Conservation (phyloP, 139 green algal species). For the Ettlia oleoabundans region DNA sequence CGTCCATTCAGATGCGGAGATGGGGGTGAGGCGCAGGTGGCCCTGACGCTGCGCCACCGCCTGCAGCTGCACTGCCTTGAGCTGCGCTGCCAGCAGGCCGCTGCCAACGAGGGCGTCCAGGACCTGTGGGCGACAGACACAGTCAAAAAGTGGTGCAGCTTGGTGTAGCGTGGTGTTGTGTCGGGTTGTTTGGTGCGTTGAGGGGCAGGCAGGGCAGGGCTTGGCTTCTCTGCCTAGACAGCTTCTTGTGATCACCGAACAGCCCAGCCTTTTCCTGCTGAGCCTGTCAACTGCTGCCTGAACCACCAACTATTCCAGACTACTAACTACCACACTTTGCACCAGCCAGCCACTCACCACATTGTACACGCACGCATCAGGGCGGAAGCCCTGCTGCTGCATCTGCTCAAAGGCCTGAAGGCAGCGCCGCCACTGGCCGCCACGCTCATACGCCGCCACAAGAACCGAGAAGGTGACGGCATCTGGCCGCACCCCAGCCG, state of each 20-base stretch:
- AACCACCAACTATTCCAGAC: too few relatives aligned
- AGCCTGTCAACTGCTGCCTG: too few relatives aligned
- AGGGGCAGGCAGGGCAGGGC: too few relatives aligned
- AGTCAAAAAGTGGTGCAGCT: neutral
- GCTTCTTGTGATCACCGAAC: neutral
- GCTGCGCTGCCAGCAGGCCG: constrained; percentile 67
- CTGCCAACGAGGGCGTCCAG: constrained; percentile 81
- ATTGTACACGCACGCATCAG: constrained; percentile 84
- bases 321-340: too few relatives aligned
- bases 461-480: constrained; percentile 78
- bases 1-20: constrained; percentile 6
- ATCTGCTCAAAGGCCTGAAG: constrained; percentile 40
- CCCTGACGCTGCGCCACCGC: constrained; percentile 30
- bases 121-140: constrained; percentile 37
- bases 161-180: neutral
- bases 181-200: too few relatives aligned
- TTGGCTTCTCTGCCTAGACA: too few relatives aligned
- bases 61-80: constrained; percentile 29
- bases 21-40: constrained; percentile 24
- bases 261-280: neutral
- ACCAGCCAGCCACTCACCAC: constrained; percentile 2
- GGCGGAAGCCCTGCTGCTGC: constrained; percentile 40
- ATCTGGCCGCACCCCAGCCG: constrained; percentile 74
- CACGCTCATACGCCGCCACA: constrained; percentile 64
- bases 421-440: constrained; percentile 40